These are phyloP conservation scores for Colletotrichum sp. DNA, from an alignment of 2,329 filamentous ascomycete genomes.

Conservation along the genomic window DNA sequence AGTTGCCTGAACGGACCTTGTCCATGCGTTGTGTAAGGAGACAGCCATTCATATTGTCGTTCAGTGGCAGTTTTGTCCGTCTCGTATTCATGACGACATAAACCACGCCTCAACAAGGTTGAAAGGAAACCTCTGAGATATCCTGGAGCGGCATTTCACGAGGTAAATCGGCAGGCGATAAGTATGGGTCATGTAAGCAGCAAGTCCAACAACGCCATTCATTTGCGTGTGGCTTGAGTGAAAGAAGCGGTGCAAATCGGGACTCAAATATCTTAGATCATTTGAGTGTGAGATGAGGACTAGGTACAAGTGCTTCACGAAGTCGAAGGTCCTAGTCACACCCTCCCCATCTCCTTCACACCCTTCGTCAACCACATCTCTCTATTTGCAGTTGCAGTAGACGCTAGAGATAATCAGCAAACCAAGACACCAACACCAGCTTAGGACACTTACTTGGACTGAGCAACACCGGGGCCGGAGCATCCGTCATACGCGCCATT, in stretches of 20 bases:
- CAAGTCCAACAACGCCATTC: background rate
- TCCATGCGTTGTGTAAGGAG: fast-evolving
- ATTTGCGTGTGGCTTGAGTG: background rate
- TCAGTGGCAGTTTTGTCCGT: background rate
- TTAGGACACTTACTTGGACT: background rate
- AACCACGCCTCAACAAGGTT: fast-evolving
- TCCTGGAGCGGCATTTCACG: background rate
- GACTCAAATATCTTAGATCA: background rate
- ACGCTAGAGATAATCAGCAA: background rate
- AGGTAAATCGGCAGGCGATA: background rate
- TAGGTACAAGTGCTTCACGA: background rate
- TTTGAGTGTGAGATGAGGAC: background rate
- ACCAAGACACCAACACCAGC: background rate
- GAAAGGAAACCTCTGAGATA: fast-evolving
- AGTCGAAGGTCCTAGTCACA: background rate
- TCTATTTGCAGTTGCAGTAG: background rate
- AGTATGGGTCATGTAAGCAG: background rate
- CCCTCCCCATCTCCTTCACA: background rate
- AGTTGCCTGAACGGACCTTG: background rate
- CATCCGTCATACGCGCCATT: background rate
- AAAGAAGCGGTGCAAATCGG: fast-evolving
- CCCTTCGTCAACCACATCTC: background rate
- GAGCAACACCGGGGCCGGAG: background rate
- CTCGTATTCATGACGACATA: background rate
- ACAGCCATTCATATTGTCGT: fast-evolving